Percentiles rank a stretch among this genome's conserved stretches.
phyloP scores from a whole-genome alignment of 148 eudicot genomes.

The Cornus florida region DNA sequence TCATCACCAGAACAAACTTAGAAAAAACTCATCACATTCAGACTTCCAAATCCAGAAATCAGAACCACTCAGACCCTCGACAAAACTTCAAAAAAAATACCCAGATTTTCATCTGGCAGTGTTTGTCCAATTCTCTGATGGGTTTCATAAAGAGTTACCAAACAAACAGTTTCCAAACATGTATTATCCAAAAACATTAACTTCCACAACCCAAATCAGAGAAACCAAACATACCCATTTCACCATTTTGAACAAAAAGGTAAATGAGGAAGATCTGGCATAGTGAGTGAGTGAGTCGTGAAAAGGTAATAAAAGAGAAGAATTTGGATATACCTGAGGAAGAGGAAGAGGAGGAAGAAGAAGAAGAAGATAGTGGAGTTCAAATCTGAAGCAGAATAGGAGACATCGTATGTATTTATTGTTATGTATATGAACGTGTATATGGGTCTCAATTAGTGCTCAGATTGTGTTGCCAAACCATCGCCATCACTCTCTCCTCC shows the following conservation, averaged over 20 bases:
- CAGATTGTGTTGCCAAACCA: slow-evolving; percentile 29
- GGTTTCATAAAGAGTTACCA: not conserved
- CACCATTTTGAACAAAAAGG: not conserved
- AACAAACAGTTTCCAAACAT: too few relatives aligned
- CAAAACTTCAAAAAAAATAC: not conserved
- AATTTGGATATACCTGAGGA: slow-evolving; percentile 9
- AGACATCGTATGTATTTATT: slow-evolving; percentile 5
- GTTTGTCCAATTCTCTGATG: not conserved
- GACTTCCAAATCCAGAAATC: not conserved
- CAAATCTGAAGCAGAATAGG: slow-evolving; percentile 20
- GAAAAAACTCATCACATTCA: too few relatives aligned
- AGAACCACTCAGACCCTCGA: not conserved
- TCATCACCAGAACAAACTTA: too few relatives aligned
- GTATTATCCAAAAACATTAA: too few relatives aligned
- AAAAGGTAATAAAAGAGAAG: not conserved
- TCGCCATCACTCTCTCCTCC: slow-evolving; percentile 16
- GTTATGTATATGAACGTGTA: not conserved
- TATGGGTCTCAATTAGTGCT: slow-evolving; percentile 7
- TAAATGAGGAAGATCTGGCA: too few relatives aligned
- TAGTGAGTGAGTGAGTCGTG: not conserved
- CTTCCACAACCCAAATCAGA: not conserved
- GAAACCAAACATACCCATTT: not conserved
- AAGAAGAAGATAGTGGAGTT: slow-evolving; percentile 5
- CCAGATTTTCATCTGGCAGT: slow-evolving; percentile 3
- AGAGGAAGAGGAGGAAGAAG: not conserved